These are phyloP conservation scores for Sugiyamaella xylanicola DNA, from an alignment of 1,139 yeast genomes.

Conservation along the genomic window DNA sequence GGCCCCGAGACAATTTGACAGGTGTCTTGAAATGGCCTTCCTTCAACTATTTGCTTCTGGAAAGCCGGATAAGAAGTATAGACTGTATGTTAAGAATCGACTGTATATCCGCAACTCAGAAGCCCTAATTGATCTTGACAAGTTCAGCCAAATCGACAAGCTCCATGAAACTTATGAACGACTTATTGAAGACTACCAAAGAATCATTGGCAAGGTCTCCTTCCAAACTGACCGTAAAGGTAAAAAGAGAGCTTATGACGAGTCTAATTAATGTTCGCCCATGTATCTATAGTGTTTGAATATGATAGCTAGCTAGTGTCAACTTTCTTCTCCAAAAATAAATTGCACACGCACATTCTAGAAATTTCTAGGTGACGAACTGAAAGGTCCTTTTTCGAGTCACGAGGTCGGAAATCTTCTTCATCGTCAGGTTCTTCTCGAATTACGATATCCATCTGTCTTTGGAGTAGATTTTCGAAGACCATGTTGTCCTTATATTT, in stretches of 20 bases:
- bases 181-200: conserved; percentile 66
- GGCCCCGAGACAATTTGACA: conserved; percentile 74
- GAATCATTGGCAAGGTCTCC: conserved; percentile 58
- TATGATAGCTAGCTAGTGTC: neutral
- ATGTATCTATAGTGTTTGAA: too few species aligned
- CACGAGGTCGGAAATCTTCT: neutral
- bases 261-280: conserved; percentile 9
- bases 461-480: conserved; percentile 7
- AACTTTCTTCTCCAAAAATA: conserved; percentile 13
- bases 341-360: conserved; percentile 9
- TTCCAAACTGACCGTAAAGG: conserved; percentile 68
- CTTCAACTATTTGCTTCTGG: conserved; percentile 46
- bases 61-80: conserved; percentile 44
- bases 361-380: conserved; percentile 1
- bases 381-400: conserved; percentile 11
- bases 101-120: conserved; percentile 78
- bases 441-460: conserved; percentile 13
- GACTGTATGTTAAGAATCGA: conserved; percentile 70
- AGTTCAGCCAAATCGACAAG: conserved; percentile 62
- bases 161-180: conserved; percentile 74
- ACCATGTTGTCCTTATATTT: conserved; percentile 7
- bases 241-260: conserved; percentile 44
- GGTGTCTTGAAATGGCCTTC: conserved; percentile 76
- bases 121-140: conserved; percentile 67
- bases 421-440: conserved; percentile 15